Evolutionary conservation across 2,329 filamentous ascomycete species (phyloP), one percentile per base, ranked within the genome.

Genomic region (Epichloe typhina): DNA sequence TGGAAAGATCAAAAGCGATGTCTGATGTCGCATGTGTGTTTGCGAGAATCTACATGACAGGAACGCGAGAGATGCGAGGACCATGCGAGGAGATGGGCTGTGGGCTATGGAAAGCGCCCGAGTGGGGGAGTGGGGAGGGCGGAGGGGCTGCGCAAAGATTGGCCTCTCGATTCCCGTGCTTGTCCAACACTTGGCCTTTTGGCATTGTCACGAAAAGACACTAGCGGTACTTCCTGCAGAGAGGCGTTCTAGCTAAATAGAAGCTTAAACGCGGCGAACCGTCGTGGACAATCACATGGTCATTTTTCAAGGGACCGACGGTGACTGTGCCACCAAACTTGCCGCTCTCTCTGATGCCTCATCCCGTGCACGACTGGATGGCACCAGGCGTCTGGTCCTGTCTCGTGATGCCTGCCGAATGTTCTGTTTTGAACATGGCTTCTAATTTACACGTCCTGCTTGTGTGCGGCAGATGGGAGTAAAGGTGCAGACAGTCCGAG

Each of bases 231-330:
- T 9, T 31, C 26, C 26, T 9, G 26, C 7, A 8, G 8, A 31
- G 26, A 31, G 26, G 26, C 26, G 26, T 31, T 31, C 26, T 31
- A 55, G 51, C 46, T 50, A 52, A 55, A 55, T 55, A 48, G 44
- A 55, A 55, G 53, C 52, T 55, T 55, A 46, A 46, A 44, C 19
- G 37, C 21, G 23, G 15, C 37, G 36, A 36, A 40, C 7, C 12
- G 39, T 37, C 12, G 12, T 17, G 41, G 36, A 46, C 36, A 37
- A 49, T 55, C 53, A 55, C 54, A 54, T 56, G 53, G 50, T 44
- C 23, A 9, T 3, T 37, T 50, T 12, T 37, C 31, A 31, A 31
- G 26, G 26, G 26, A 31, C 26, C 26, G 26, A 31, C 26, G 3
- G 26, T 31, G 8, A 11, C 26, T 11, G 26, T 1, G 1, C 26